Evolutionary conservation across 2,329 filamentous ascomycete species (phyloP).

Genomic region (Elsinoe ampelina): DNA sequence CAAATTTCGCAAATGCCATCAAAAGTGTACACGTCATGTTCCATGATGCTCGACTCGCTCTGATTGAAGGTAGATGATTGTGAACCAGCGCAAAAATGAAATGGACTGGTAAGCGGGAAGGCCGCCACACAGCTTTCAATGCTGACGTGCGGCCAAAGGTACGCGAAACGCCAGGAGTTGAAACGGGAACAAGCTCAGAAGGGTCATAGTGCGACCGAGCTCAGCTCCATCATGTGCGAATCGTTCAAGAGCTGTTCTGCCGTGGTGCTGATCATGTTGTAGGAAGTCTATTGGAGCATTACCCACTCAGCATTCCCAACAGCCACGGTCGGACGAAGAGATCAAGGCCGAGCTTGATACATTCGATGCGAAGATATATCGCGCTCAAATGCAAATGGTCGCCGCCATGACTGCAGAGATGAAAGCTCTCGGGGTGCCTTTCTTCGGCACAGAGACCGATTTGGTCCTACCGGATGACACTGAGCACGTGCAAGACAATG

Average conservation of each 20-base stretch:
- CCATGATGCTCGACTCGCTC: conserved; percentile 12
- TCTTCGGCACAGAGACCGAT: conserved; percentile 45
- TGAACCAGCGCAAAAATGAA: conserved; percentile 54
- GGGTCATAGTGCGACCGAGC: conserved; percentile 22
- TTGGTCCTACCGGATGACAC: conserved; percentile 30
- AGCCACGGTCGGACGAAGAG: conserved; percentile 32
- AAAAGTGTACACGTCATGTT: conserved; percentile 28
- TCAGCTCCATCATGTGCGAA: conserved; percentile 23
- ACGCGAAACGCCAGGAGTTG: conserved; percentile 25
- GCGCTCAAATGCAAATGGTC: conserved; percentile 50
- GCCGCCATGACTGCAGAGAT: conserved; percentile 48
- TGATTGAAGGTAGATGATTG: conserved; percentile 43
- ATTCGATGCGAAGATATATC: conserved; percentile 56
- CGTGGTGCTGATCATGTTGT: not conserved
- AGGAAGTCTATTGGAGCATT: conserved; percentile 9
- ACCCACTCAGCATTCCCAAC: not conserved
- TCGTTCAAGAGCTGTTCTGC: conserved; percentile 14
- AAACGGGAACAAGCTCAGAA: conserved; percentile 26
- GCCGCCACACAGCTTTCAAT: not conserved
- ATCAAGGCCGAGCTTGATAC: conserved; percentile 46
- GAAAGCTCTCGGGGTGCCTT: conserved; percentile 49
- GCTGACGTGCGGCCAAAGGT: conserved; percentile 14
- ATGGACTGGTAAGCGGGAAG: conserved; percentile 42
- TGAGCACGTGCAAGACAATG: conserved; percentile 14
- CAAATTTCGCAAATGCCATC: conserved; percentile 31